A percentile compares a stretch with the other conserved stretches of the same genome.
Conservation (phyloP, 495 filamentous ascomycete species). For the Annulohypoxylon nitens region DNA sequence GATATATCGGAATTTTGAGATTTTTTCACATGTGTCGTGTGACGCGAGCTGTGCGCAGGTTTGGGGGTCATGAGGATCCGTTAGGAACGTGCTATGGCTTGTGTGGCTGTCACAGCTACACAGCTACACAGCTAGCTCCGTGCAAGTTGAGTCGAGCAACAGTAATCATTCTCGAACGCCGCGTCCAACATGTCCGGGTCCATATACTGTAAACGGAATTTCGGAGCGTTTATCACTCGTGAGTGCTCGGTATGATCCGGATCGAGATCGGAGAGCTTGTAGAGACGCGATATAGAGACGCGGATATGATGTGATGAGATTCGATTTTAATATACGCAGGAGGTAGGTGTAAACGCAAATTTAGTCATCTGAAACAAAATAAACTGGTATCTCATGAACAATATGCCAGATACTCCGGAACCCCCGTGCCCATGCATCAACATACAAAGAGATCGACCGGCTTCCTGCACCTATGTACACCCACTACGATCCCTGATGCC, state of each 20-base stretch:
- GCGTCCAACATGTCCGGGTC: background rate
- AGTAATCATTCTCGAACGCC: constrained; percentile 14
- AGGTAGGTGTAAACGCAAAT: background rate
- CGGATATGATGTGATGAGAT: background rate
- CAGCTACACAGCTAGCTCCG: background rate
- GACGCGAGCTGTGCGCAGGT: constrained; percentile 9
- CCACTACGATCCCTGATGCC: background rate
- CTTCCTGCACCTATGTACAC: background rate
- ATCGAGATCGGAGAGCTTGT: background rate
- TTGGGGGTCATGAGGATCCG: constrained; percentile 3
- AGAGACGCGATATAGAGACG: background rate
- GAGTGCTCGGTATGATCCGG: background rate
- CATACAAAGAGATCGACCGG: background rate
- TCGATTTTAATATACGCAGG: background rate
- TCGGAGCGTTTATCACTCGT: background rate
- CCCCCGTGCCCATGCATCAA: constrained; percentile 1
- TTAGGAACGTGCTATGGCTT: constrained; percentile 2
- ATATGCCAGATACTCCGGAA: constrained; percentile 21
- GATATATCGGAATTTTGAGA: background rate
- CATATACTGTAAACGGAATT: background rate
- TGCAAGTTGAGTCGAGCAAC: constrained; percentile 11
- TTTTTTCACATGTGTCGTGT: constrained; percentile 9
- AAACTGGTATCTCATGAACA: constrained; percentile 30
- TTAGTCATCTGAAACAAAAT: constrained; percentile 11
- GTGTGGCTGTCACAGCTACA: constrained; percentile 15